Percentiles rank a stretch among this genome's conserved stretches.
These are phyloP conservation scores for Cylindrodendrum hubeiense DNA, from an alignment of 2,329 filamentous ascomycete species.

Conservation along the genomic window DNA sequence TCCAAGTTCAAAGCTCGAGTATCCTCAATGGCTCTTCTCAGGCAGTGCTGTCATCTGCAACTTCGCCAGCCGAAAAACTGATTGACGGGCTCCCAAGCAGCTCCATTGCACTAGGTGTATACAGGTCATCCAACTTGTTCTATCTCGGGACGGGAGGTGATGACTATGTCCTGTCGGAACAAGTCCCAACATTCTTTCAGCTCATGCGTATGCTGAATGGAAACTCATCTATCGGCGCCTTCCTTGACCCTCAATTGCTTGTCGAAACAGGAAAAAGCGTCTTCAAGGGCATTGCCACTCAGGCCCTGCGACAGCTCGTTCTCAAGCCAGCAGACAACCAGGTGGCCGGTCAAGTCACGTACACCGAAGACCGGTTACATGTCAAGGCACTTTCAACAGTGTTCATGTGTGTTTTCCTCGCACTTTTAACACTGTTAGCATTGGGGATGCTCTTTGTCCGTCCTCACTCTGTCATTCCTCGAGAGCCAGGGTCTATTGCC, in stretches of 20 bases:
- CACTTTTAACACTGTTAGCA: slow-evolving; percentile 21
- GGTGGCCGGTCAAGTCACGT: slow-evolving; percentile 21
- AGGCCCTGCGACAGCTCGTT: slow-evolving; percentile 23
- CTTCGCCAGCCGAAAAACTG: not conserved
- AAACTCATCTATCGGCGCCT: slow-evolving; percentile 21
- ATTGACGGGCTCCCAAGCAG: slow-evolving; percentile 28
- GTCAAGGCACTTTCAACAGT: slow-evolving; percentile 30
- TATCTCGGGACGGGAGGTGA: slow-evolving; percentile 34
- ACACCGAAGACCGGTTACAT: slow-evolving; percentile 28
- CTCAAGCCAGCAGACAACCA: slow-evolving; percentile 27
- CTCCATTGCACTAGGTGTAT: slow-evolving; percentile 30
- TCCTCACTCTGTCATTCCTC: slow-evolving; percentile 26
- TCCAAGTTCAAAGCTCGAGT: slow-evolving; percentile 23
- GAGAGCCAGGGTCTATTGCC: slow-evolving; percentile 27
- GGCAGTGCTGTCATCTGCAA: slow-evolving; percentile 10
- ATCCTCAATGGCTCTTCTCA: slow-evolving; percentile 26
- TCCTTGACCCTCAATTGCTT: slow-evolving; percentile 28
- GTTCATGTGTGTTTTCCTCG: slow-evolving; percentile 31
- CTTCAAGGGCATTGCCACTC: slow-evolving; percentile 34
- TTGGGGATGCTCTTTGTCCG: slow-evolving; percentile 31
- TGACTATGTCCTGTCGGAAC: slow-evolving; percentile 34
- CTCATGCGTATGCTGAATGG: slow-evolving; percentile 41
- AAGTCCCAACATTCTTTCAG: slow-evolving; percentile 42
- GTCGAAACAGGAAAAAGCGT: slow-evolving; percentile 25
- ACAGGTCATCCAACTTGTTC: slow-evolving; percentile 20